phyloP scores from a whole-genome alignment of 2,329 filamentous ascomycete species.

The Exophiala xenobiotica region DNA sequence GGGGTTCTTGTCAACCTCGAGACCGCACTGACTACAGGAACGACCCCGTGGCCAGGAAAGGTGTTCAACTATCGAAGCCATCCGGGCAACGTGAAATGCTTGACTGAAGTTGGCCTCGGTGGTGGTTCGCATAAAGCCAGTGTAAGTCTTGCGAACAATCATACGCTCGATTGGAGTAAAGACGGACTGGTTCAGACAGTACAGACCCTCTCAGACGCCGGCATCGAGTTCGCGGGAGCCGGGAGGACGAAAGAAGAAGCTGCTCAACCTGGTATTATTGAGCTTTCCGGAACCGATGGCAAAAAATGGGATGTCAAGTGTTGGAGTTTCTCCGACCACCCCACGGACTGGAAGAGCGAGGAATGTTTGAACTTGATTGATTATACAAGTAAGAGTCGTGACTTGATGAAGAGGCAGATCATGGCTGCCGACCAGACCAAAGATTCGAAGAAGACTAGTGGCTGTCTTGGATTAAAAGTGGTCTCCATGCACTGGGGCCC shows the following conservation, averaged over 20 bases:
- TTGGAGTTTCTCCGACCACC: conserved; percentile 41
- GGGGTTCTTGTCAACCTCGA: conserved; percentile 44
- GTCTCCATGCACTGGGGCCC: conserved; percentile 45
- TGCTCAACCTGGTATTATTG: conserved; percentile 33
- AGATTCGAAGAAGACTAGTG: background rate
- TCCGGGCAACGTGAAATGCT: conserved; percentile 37
- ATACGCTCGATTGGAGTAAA: conserved; percentile 40
- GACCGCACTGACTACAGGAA: conserved; percentile 38
- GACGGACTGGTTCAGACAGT: conserved; percentile 39
- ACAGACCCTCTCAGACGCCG: conserved; percentile 30
- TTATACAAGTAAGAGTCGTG: conserved; percentile 32
- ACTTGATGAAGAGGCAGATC: conserved; percentile 28
- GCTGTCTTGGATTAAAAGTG: conserved; percentile 35
- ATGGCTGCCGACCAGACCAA: background rate
- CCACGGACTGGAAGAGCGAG: conserved; percentile 35
- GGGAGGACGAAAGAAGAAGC: conserved; percentile 36
- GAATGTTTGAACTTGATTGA: conserved; percentile 40
- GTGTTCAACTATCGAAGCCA: conserved; percentile 45
- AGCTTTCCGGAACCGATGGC: too few species aligned
- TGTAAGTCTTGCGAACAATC: conserved; percentile 42
- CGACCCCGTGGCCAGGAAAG: conserved; percentile 39
- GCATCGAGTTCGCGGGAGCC: conserved; percentile 36
- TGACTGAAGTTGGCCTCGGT: conserved; percentile 36
- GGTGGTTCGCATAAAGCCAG: conserved; percentile 24
- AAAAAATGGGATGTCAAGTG: conserved; percentile 33